These are phyloP conservation scores for Malus hybrid DNA, from an alignment of 331 rosid genomes.

Conservation along the genomic window DNA sequence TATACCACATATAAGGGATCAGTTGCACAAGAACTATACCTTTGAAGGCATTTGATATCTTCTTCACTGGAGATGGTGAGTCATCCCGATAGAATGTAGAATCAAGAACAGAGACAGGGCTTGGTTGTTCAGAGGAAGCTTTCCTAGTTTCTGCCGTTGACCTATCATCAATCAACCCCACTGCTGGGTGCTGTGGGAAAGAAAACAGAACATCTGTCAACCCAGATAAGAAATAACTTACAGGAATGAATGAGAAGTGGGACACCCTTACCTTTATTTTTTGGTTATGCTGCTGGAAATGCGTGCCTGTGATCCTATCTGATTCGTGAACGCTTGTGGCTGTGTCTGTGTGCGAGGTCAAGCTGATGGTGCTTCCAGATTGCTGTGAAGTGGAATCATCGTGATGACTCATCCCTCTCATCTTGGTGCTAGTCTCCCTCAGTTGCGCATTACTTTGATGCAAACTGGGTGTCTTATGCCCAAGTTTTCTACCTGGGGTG, in stretches of 20 bases:
- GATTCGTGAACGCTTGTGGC: constrained; percentile 31
- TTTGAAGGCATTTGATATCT: constrained; percentile 52
- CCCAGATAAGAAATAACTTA: not conserved
- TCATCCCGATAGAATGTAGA: constrained; percentile 76
- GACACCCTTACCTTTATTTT: constrained; percentile 40
- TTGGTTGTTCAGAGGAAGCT: constrained; percentile 62
- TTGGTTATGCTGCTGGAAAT: constrained; percentile 21
- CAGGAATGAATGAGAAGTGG: not conserved
- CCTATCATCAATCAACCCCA: constrained; percentile 28
- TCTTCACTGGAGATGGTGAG: constrained; percentile 88
- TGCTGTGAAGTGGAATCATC: constrained; percentile 39
- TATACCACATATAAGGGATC: not conserved
- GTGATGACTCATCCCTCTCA: constrained; percentile 29
- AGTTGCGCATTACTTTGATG: constrained; percentile 32
- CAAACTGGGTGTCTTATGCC: constrained; percentile 30
- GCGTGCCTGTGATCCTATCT: constrained; percentile 13
- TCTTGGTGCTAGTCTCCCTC: constrained; percentile 22
- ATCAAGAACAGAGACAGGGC: constrained; percentile 95
- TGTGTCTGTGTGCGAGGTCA: constrained; percentile 17
- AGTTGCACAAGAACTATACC: constrained; percentile 28
- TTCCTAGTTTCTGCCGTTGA: constrained; percentile 28
- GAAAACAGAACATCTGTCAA: constrained; percentile 7
- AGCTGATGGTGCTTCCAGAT: constrained; percentile 36
- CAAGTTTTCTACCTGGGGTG: constrained; percentile 35
- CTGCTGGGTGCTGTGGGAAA: constrained; percentile 35